Base-by-base conservation (phyloP, 768 basidiomycete species). In the Lentinula aciculospora region DNA sequence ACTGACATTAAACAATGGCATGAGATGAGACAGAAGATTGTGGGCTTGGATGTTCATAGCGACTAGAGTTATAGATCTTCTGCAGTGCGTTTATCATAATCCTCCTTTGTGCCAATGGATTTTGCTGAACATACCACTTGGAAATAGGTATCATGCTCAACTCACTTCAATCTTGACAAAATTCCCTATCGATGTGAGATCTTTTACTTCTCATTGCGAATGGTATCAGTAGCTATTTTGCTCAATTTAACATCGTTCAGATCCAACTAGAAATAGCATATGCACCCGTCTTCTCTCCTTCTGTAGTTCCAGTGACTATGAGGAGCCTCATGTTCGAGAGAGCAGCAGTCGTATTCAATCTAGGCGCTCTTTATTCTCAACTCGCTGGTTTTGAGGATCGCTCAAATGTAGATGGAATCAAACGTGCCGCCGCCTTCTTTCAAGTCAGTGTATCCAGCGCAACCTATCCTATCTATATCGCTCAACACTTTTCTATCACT, bases 121-220 rank as follows among this genome's bases (percentile, higher is more conserved):
- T 8, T 10, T 21, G 9, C 25, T 27, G n/a, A 23, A 1, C 23
- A 29, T 12, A 27, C 1, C 19, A 37, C 9, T 40, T 21, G 44
- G 56, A 13, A 34, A 34, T 42, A 98, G 96, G 45, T 98, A 98
- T 68, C 90, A 97, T 63, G 90, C 93, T 3, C 95, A 96, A 67
- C 82, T 98, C 36, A 76, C 85, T 0, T 94, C 88, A 60, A 81
- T 94, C 31, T 71, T 91, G 60, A 84, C 86, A 12, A 98, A 98
- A 67, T 74, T 98, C 6, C 95, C 96, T 2, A 71, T 79, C 6
- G 85, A 96, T 70, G 95, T 85, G 57, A 66, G 39, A 6, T 44
- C 42, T n/a, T 44, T 6, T 23, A 9, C 9, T 23, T 9, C 42
- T 23, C n/a, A 39, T n/a, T n/a, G n/a, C 13, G 13, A 49, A 39